Conservation (phyloP, 352 stramenopile genomes). For the Pythium chondricola region DNA sequence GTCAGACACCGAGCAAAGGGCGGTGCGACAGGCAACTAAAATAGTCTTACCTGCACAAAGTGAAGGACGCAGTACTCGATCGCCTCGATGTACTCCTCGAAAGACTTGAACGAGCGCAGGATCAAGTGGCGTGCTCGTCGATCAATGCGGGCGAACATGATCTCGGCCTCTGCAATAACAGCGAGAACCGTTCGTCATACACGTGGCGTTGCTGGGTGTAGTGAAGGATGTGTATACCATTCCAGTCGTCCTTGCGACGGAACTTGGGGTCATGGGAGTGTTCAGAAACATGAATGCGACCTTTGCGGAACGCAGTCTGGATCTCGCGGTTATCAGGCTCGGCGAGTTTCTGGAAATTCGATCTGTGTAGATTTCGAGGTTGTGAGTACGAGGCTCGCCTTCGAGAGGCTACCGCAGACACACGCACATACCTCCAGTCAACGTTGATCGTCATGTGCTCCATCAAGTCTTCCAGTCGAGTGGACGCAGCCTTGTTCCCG, state of each 20-base stretch:
- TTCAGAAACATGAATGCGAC: slow-evolving; percentile 28
- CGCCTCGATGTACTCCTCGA: slow-evolving; percentile 69
- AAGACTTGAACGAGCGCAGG: slow-evolving; percentile 57
- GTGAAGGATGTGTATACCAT: no score
- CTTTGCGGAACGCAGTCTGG: slow-evolving; percentile 69
- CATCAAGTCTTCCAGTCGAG: slow-evolving; percentile 76
- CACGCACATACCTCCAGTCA: slow-evolving; percentile 60
- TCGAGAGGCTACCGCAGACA: no score
- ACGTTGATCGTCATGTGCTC: slow-evolving; percentile 86
- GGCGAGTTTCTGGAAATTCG: slow-evolving; percentile 80
- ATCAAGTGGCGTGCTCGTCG: slow-evolving; percentile 63
- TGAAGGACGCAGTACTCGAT: slow-evolving; percentile 75
- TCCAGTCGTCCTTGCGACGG: slow-evolving; percentile 65
- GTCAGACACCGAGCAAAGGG: not conserved
- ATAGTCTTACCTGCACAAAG: slow-evolving; percentile 58
- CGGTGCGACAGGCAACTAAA: not conserved
- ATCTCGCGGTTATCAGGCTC: slow-evolving; percentile 69
- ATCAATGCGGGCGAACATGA: slow-evolving; percentile 76
- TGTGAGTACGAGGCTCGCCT: no score
- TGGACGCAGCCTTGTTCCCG: slow-evolving; percentile 65
- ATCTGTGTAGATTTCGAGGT: no score
- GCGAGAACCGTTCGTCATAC: not conserved
- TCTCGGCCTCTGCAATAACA: slow-evolving; percentile 45
- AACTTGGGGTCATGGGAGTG: slow-evolving; percentile 28
- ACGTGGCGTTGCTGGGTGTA: no score